Conservation (phyloP, 495 filamentous ascomycete species). For the Cercophora newfieldiana region DNA sequence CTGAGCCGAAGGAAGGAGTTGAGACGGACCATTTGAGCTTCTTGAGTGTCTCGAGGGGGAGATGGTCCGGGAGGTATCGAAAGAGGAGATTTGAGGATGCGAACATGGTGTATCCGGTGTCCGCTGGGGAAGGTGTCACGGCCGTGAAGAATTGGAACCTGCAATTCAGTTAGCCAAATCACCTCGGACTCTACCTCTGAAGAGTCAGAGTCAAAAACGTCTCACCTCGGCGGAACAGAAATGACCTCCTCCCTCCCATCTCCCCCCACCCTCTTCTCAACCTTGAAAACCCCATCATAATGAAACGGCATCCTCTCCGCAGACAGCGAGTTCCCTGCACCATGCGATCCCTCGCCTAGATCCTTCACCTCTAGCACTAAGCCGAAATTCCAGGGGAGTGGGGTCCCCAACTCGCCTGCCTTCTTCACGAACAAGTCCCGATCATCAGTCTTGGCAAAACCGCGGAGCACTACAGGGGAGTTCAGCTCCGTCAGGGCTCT, state of each 20-base stretch:
- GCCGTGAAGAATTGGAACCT: conserved; percentile 57
- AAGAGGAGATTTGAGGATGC: conserved; percentile 52
- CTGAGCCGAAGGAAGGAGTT: conserved; percentile 43
- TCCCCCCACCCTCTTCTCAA: conserved; percentile 39
- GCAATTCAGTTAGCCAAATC: neutral
- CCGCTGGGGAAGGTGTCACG: conserved; percentile 46
- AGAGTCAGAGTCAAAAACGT: neutral
- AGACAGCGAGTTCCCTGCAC: conserved; percentile 50
- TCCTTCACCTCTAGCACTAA: conserved; percentile 54
- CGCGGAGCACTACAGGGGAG: conserved; percentile 56
- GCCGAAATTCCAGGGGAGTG: conserved; percentile 51
- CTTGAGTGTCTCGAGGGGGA: conserved; percentile 41
- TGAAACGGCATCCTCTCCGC: conserved; percentile 59
- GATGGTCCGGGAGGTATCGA: conserved; percentile 44
- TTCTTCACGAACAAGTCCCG: conserved; percentile 48
- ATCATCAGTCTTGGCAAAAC: conserved; percentile 48
- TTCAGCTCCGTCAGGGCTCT: conserved; percentile 48
- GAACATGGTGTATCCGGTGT: conserved; percentile 54
- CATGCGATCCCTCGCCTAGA: conserved; percentile 32
- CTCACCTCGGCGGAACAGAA: conserved; percentile 29
- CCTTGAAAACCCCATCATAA: conserved; percentile 57
- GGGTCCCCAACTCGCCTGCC: conserved; percentile 45
- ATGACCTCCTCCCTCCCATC: conserved; percentile 31
- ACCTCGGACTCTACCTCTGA: neutral
- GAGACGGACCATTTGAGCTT: conserved; percentile 44